A percentile compares a stretch with the other conserved stretches of the same genome.
These are phyloP conservation scores for Rhynchospora pubera DNA, from an alignment of 176 grass and related monocot species.

Conservation along the genomic window DNA sequence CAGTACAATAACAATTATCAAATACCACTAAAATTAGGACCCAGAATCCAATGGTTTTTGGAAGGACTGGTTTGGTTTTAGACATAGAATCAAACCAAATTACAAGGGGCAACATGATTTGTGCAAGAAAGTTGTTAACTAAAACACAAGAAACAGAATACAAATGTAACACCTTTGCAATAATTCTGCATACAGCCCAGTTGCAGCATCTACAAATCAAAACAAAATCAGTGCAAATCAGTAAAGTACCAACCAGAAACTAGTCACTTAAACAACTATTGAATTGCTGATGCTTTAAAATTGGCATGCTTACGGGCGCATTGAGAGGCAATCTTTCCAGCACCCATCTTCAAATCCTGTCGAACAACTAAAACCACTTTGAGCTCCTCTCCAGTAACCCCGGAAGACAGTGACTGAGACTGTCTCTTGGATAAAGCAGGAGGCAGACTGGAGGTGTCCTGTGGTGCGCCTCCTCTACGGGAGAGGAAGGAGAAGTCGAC, in stretches of 20 bases:
- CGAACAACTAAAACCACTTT: conserved; percentile 96
- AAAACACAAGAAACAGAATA: not conserved
- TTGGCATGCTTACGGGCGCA: conserved; percentile 13
- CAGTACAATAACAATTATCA: not conserved
- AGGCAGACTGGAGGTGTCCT: conserved; percentile 21
- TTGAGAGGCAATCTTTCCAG: conserved; percentile 93
- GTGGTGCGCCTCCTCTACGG: conserved; percentile 22
- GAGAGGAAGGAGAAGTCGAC: conserved; percentile 34
- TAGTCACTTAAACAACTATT: not conserved
- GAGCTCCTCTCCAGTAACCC: conserved; percentile 47
- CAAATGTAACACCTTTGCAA: conserved; percentile 56
- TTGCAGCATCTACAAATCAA: conserved; percentile 75
- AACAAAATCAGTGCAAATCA: not conserved
- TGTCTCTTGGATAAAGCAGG: conserved; percentile 27
- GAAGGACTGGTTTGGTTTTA: not conserved
- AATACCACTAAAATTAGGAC: too few species aligned
- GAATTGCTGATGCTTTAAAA: not conserved
- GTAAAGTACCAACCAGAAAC: not conserved
- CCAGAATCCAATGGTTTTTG: too few species aligned
- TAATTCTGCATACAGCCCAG: conserved; percentile 76
- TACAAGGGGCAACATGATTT: not conserved
- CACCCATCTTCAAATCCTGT: conserved; percentile 87
- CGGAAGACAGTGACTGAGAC: conserved; percentile 13
- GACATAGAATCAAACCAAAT: not conserved
- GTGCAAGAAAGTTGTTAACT: not conserved